These are phyloP conservation scores for Neonectria ditissima DNA, from an alignment of 2,329 filamentous ascomycete species.

Conservation along the genomic window DNA sequence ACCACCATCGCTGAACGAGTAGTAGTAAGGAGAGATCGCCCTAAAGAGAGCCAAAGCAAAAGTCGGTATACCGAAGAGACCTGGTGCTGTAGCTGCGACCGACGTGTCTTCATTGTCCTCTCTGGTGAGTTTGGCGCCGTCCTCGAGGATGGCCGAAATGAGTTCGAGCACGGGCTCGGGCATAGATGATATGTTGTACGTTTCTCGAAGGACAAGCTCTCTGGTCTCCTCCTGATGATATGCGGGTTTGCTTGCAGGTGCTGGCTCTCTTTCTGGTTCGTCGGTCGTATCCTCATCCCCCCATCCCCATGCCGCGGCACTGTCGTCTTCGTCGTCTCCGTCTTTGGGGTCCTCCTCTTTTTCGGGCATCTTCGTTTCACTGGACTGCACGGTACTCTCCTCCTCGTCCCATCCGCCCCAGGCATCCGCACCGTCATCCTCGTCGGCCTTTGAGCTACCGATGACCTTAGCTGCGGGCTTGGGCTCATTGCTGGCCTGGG, in stretches of 20 bases:
- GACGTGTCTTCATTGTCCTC: slow-evolving; percentile 64
- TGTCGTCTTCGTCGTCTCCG: slow-evolving; percentile 59
- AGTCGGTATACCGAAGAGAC: slow-evolving; percentile 78
- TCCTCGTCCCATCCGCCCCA: slow-evolving; percentile 88
- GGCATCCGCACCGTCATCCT: slow-evolving; percentile 70
- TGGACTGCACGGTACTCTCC: slow-evolving; percentile 45
- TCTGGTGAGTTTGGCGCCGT: slow-evolving; percentile 70
- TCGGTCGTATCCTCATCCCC: slow-evolving; percentile 71
- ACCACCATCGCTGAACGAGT: slow-evolving; percentile 70
- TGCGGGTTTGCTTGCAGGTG: slow-evolving; percentile 27
- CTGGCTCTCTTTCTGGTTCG: slow-evolving; percentile 37
- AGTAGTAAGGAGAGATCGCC: slow-evolving; percentile 80
- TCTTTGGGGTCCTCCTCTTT: slow-evolving; percentile 37
- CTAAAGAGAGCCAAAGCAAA: slow-evolving; percentile 83
- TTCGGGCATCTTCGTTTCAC: slow-evolving; percentile 24
- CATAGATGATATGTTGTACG: slow-evolving; percentile 88
- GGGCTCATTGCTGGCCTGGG: slow-evolving; percentile 48
- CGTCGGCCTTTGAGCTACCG: slow-evolving; percentile 37
- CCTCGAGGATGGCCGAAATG: slow-evolving; percentile 70
- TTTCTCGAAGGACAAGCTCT: slow-evolving; percentile 84
- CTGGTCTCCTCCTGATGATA: slow-evolving; percentile 55
- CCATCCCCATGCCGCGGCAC: slow-evolving; percentile 85
- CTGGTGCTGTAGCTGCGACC: slow-evolving; percentile 75
- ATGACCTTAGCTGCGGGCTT: slow-evolving; percentile 30
- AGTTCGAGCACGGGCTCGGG: slow-evolving; percentile 81